Base-by-base conservation (phyloP, 176 grass and related monocot species). In the Avena eriantha region DNA sequence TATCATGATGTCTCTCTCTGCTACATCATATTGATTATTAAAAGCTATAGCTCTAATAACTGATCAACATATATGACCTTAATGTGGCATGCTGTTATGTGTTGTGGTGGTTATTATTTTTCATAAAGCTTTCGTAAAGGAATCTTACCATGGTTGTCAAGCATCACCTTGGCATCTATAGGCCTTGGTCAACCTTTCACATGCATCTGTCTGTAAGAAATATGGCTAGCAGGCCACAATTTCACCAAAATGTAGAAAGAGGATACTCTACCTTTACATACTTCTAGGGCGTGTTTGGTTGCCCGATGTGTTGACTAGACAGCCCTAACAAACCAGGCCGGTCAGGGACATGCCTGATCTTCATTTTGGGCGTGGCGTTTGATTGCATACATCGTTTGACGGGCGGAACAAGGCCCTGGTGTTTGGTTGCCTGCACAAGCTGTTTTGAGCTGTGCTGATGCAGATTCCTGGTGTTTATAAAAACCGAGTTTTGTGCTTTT, bases 11-110 rank as follows among this genome's bases (percentile, higher is more conserved):
- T 36, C 43, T 33, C 18, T 73, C 15, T 84, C 50, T 47, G 14
- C 48, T 71, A 29, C 16, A 77, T 69, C 88, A 61, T 2, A 50
- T 59, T 90, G 49, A 82, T 67, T 75, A 22, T 46, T 80, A 24
- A 74, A 80, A 80, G 56, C 46, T 80, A 57, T 80, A 21, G 48
- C 47, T 67, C 21, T 24, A 53, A 21, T 85, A 29, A 55, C 29
- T 55, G 19, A 36, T 64, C 12, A 60, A 65, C 56, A 76, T 12
- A 51, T 19, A 19, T 83, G 56, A 33, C 56, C 45, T 14, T 49
- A n/a, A 63, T 12, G 46, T 64, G 69, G 22, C 17, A 31, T 73
- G 70, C 35, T 76, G 43, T 82, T 43, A 18, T 86, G 24, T 82
- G 50, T 45, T 79, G 7, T 10, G 8, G 31, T 64, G 50, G 31